These are phyloP conservation scores for Kwoniella sp. DNA, from an alignment of 768 basidiomycete genomes.

Conservation along the genomic window DNA sequence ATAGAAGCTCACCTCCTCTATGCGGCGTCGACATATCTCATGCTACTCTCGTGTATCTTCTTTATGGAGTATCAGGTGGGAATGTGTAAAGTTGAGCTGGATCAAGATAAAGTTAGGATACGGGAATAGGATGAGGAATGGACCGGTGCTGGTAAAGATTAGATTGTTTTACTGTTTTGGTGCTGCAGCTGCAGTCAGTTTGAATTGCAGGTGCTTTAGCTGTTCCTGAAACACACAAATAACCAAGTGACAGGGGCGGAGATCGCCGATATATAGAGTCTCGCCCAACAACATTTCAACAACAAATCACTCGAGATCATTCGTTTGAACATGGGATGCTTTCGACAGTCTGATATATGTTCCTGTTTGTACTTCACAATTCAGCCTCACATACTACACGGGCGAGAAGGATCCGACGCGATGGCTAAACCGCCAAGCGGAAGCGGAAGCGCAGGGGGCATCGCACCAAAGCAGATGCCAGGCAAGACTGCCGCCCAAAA, in stretches of 20 bases:
- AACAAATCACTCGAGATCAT: slow-evolving; percentile 1
- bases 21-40: slow-evolving; percentile 12
- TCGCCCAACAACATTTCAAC: neutral
- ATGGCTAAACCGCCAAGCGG: too few species aligned
- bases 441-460: too few species aligned
- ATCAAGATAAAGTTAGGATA: neutral
- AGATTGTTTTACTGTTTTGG: too few species aligned
- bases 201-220: too few species aligned
- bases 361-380: too few species aligned
- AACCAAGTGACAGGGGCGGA: too few species aligned
- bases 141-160: neutral
- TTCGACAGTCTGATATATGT: too few species aligned
- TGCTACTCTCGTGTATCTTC: neutral
- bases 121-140: neutral
- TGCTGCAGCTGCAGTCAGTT: neutral
- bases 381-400: too few species aligned
- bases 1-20: slow-evolving; percentile 10
- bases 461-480: neutral
- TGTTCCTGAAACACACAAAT: neutral
- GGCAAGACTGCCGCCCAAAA: neutral
- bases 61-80: too few species aligned
- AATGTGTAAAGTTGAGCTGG: too few species aligned
- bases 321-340: neutral
- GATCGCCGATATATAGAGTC: neutral
- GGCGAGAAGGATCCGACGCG: too few species aligned